Percentiles rank a stretch among this genome's conserved stretches.
Conservation (phyloP, 75 land plant species). For the Ceratopteris richardii region DNA sequence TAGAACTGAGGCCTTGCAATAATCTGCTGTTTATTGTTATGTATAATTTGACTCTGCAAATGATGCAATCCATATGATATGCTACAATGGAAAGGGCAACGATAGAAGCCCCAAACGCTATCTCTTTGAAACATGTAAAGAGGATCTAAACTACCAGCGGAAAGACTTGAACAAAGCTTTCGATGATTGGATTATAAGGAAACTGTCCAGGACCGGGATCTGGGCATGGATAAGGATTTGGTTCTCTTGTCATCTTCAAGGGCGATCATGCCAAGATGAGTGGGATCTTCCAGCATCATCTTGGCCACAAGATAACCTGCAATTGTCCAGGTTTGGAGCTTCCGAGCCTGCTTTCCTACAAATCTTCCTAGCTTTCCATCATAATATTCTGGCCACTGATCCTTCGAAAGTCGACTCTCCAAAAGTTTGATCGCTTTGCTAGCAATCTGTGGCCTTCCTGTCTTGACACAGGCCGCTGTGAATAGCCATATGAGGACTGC, state of each 20-base stretch:
- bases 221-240: slow-evolving; percentile 30
- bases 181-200: too few relatives aligned
- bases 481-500: slow-evolving; percentile 54
- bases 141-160: too few relatives aligned
- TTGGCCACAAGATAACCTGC: slow-evolving; percentile 57
- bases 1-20: too few relatives aligned
- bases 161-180: too few relatives aligned
- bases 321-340: slow-evolving; percentile 53
- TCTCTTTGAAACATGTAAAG: too few relatives aligned
- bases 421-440: slow-evolving; percentile 44
- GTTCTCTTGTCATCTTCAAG: slow-evolving; percentile 48
- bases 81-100: too few relatives aligned
- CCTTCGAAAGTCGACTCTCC: slow-evolving; percentile 36
- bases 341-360: slow-evolving; percentile 54
- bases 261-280: slow-evolving; percentile 44
- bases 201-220: slow-evolving; percentile 38
- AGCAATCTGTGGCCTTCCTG: slow-evolving; percentile 55
- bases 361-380: slow-evolving; percentile 53
- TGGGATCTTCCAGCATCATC: slow-evolving; percentile 56
- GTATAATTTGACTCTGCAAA: too few relatives aligned
- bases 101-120: too few relatives aligned
- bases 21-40: too few relatives aligned
- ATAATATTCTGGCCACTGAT: slow-evolving; percentile 62
- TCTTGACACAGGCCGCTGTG: slow-evolving; percentile 51
- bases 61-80: too few relatives aligned